Conservation (phyloP, 2,329 filamentous ascomycete genomes). For the Bipolaris gigantea region DNA sequence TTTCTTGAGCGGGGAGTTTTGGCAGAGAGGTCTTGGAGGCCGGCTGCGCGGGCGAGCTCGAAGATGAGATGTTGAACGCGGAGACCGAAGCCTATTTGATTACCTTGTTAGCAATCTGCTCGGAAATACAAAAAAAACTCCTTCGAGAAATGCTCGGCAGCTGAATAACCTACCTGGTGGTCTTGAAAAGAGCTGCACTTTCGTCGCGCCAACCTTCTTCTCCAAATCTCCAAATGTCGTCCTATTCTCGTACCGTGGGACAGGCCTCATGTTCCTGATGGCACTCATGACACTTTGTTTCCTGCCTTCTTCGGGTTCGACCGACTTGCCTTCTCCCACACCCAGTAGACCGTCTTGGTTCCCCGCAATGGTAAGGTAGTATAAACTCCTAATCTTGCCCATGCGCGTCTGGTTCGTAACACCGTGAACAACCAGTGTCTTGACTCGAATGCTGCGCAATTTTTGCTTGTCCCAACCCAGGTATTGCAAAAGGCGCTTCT, state of each 20-base stretch:
- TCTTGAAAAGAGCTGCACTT: conserved; percentile 77
- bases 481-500: conserved; percentile 58
- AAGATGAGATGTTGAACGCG: conserved; percentile 90
- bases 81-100: conserved; percentile 80
- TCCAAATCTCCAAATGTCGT: conserved; percentile 87
- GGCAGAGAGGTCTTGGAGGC: conserved; percentile 84
- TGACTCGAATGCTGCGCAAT: conserved; percentile 61
- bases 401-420: conserved; percentile 95
- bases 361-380: conserved; percentile 79
- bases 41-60: conserved; percentile 86
- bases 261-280: conserved; percentile 89
- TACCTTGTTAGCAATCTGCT: neutral
- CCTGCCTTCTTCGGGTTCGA: conserved; percentile 67
- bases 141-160: neutral
- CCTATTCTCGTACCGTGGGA: conserved; percentile 85
- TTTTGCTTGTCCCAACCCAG: conserved; percentile 57
- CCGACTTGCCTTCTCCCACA: conserved; percentile 86
- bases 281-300: conserved; percentile 78
- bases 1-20: conserved; percentile 83
- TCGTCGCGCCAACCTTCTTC: conserved; percentile 81
- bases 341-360: conserved; percentile 85
- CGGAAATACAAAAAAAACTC: no score
- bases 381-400: conserved; percentile 82
- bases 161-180: conserved; percentile 73
- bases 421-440: conserved; percentile 70